Conservation (phyloP, 352 stramenopile genomes). For the Globisporangium camurandrum region DNA sequence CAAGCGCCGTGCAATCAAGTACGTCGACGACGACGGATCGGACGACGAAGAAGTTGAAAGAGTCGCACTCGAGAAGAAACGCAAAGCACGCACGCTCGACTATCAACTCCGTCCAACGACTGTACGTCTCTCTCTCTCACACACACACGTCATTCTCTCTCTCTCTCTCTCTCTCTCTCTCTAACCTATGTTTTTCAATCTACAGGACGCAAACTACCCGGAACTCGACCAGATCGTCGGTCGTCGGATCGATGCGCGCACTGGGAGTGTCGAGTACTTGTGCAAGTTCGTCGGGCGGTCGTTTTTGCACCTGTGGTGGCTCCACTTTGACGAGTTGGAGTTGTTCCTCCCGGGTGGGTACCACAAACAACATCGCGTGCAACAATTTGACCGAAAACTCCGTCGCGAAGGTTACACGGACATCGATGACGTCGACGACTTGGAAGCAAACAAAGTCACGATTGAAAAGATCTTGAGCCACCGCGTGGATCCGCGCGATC, state of each 20-base stretch:
- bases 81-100: conserved; percentile 66
- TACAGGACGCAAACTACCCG: conserved; percentile 57
- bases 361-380: conserved; percentile 80
- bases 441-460: conserved; percentile 82
- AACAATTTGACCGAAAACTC: conserved; percentile 80
- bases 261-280: conserved; percentile 69
- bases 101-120: conserved; percentile 41
- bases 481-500: conserved; percentile 70
- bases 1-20: conserved; percentile 50
- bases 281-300: conserved; percentile 85
- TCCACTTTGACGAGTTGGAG: conserved; percentile 83
- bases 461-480: conserved; percentile 87
- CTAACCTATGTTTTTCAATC: too few species aligned
- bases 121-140: neutral
- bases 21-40: conserved; percentile 62
- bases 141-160: neutral
- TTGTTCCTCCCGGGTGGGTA: conserved; percentile 80
- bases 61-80: conserved; percentile 48
- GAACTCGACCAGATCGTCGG: conserved; percentile 79
- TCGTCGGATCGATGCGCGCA: conserved; percentile 70
- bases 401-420: conserved; percentile 76
- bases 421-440: conserved; percentile 81
- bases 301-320: conserved; percentile 85
- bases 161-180: conserved; percentile 2
- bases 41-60: conserved; percentile 62